Evolutionary conservation across 768 basidiomycete genomes (phyloP), one percentile per base, ranked within the genome.

Genomic region (Tylopilus sp.): DNA sequence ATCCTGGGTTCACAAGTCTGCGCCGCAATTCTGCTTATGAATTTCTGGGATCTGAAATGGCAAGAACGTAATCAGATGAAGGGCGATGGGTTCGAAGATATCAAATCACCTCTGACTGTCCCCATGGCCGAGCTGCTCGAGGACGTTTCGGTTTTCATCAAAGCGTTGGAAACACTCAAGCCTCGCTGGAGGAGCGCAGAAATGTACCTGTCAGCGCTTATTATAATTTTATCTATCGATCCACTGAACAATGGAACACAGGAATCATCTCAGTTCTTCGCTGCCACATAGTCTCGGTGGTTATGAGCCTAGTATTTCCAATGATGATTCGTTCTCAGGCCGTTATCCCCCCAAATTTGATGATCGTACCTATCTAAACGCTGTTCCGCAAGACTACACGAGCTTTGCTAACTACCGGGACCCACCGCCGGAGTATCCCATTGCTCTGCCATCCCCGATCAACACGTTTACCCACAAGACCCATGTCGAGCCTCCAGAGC

Each of bases 1-100:
- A 74, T 79, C 42, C 67, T 74, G 56, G 68, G 70, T 17, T 72
- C 79, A 10, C 76, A 82, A 56, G 64, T 80, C 36, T 77, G 75
- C 36, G 78, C 80, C 1, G 78, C 75, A 6, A 68, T 80, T 10
- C 67, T 86, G 15, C 65, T 83, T n/a, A 68, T 81, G 49, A 72
- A 74, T 40, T 67, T 80, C n/a, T 86, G 85, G 83, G 75, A 79
- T 51, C 56, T 79, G 45, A 82, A 79, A 58, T 62, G 67, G 44
- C 75, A 76, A 54, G 76, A 78, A 45, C 73, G 71, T 42, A 60
- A 52, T 5, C 67, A 71, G 36, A 63, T 61, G 33, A 59, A 51
- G 17, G 43, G 45, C 17, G 57, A 62, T 17, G 40, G 41, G 23
- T 46, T 54, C 6, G 67, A 67, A 50, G 68, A 71, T 23, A 35